Percentiles rank a stretch among this genome's conserved stretches.
These are phyloP conservation scores for Ophiostoma novo-ulmi DNA, from an alignment of 2,329 filamentous ascomycete genomes.

Conservation along the genomic window DNA sequence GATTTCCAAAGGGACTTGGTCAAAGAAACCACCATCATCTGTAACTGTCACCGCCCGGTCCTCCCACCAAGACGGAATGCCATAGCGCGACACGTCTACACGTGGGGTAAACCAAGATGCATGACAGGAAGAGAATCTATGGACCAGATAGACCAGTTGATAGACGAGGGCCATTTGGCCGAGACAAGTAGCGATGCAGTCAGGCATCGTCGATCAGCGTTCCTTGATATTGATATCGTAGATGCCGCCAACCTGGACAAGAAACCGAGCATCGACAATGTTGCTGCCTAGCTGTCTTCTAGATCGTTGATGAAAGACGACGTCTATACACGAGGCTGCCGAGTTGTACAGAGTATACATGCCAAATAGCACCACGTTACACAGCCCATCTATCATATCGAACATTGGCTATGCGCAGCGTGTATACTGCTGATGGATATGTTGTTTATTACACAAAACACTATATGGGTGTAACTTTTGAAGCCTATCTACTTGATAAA, in stretches of 20 bases:
- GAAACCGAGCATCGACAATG: neutral
- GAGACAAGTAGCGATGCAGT: constrained; percentile 3
- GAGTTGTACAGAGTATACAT: neutral
- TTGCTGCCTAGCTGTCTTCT: neutral
- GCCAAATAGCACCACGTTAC: neutral
- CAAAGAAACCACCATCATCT: neutral
- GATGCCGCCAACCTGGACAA: neutral
- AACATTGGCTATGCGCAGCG: neutral
- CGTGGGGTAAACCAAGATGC: constrained; percentile 6
- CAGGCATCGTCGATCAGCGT: neutral
- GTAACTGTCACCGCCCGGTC: neutral
- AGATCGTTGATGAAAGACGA: neutral
- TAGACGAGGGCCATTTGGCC: neutral
- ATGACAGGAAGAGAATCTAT: neutral
- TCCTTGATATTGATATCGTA: neutral
- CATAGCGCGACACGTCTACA: constrained; percentile 2
- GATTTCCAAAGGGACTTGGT: too few relatives aligned
- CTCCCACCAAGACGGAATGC: neutral
- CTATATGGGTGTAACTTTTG: neutral
- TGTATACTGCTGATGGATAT: neutral
- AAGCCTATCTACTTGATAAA: neutral
- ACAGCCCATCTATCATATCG: neutral
- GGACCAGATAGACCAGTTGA: neutral
- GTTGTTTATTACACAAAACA: neutral
- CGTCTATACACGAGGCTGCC: neutral